phyloP scores from a whole-genome alignment of 495 filamentous ascomycete species.

The Penicillium soppii region DNA sequence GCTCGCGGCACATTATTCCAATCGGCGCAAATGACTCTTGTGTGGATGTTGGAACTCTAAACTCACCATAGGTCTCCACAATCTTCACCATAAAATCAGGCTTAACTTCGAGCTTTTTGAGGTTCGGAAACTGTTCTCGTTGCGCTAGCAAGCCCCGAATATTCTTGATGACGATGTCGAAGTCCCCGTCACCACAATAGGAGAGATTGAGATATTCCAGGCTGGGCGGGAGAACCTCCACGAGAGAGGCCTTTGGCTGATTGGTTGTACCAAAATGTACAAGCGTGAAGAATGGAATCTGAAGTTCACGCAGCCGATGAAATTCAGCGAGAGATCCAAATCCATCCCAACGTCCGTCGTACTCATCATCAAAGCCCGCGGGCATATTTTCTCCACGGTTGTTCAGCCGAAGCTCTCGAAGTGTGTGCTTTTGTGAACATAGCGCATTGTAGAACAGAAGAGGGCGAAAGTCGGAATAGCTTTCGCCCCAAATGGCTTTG shows the following conservation, averaged over 20 bases:
- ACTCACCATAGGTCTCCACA: background rate
- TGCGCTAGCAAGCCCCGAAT: background rate
- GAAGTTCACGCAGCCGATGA: conserved; percentile 1
- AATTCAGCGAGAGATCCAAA: conserved; percentile 4
- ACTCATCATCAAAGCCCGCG: no score
- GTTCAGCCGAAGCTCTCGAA: no score
- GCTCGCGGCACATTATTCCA: background rate
- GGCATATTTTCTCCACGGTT: no score
- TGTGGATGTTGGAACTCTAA: background rate
- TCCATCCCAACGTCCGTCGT: background rate
- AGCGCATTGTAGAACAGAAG: no score
- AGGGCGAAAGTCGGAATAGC: no score
- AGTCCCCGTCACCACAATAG: background rate
- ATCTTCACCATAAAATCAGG: background rate
- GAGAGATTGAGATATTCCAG: background rate
- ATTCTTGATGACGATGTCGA: background rate
- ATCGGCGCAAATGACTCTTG: conserved; percentile 2
- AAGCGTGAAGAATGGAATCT: background rate
- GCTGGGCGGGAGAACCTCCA: background rate
- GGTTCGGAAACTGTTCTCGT: background rate
- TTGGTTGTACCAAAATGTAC: background rate
- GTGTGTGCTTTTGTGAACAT: no score
- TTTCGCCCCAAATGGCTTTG: no score
- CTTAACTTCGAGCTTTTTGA: conserved; percentile 1
- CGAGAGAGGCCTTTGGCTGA: background rate